Conservation (phyloP, 208 protist species). For the Leishmania tarentolae region DNA sequence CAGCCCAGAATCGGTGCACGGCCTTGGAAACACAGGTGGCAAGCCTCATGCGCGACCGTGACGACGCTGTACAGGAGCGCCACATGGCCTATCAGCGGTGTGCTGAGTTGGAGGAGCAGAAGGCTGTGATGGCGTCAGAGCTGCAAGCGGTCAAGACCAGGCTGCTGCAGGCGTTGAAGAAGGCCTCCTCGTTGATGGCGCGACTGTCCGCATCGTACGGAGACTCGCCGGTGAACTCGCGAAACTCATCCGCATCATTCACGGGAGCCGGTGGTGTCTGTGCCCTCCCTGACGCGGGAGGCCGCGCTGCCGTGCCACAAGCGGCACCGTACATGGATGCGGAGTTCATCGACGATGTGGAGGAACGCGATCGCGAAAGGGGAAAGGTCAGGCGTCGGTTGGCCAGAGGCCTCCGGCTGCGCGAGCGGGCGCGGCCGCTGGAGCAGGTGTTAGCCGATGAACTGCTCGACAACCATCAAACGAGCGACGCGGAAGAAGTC, state of each 20-base stretch:
- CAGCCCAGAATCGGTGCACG: neutral
- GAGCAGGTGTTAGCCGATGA: conserved; percentile 16
- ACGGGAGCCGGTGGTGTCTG: neutral
- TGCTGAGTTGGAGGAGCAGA: conserved; percentile 10
- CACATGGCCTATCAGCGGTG: neutral
- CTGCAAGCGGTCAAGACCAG: conserved; percentile 11
- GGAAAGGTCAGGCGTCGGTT: conserved; percentile 22
- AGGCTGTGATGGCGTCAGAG: conserved; percentile 7
- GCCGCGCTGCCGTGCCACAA: neutral
- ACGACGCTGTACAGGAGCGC: conserved; percentile 9
- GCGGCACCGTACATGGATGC: neutral
- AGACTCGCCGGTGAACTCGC: too few relatives aligned
- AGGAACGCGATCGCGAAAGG: conserved; percentile 10
- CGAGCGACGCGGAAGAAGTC: neutral
- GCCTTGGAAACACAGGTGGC: conserved; percentile 4
- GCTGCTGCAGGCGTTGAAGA: neutral
- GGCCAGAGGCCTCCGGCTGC: conserved; percentile 22
- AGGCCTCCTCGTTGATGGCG: conserved; percentile 8
- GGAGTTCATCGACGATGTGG: conserved; percentile 13
- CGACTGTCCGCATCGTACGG: conserved; percentile 4
- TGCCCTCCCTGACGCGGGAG: neutral
- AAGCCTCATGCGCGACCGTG: neutral
- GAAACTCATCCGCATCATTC: too few relatives aligned
- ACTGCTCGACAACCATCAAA: neutral
- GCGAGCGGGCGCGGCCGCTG: conserved; percentile 22